Evolutionary conservation across 805 yeast species (phyloP).

Genomic region (Teunomyces tritomae): DNA sequence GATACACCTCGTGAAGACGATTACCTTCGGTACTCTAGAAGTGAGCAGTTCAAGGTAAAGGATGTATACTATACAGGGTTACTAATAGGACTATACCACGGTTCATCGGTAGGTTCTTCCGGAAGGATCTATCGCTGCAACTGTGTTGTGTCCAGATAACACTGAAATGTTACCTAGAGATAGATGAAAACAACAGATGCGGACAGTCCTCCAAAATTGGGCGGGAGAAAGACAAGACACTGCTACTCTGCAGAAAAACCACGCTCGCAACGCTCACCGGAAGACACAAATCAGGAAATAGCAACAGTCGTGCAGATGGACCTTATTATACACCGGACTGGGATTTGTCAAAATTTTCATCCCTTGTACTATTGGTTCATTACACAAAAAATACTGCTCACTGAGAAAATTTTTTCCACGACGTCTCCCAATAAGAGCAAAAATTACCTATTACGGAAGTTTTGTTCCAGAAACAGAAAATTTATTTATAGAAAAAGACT

Average conservation of each 20-base stretch:
- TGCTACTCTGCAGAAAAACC: neutral
- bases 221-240: neutral
- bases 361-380: neutral
- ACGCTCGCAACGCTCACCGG: neutral
- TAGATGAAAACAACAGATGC: neutral
- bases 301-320: neutral
- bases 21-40: neutral
- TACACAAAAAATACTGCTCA: neutral
- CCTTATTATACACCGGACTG: neutral
- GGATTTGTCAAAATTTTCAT: constrained; percentile 1
- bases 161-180: neutral
- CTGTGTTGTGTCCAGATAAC: too few relatives aligned
- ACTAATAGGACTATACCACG: neutral
- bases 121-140: neutral
- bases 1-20: neutral
- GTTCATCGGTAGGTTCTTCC: neutral
- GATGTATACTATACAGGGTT: neutral
- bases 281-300: neutral
- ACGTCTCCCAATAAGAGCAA: neutral
- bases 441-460: neutral
- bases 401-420: neutral
- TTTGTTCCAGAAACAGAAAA: neutral
- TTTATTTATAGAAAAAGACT: neutral
- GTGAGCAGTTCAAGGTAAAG: neutral
- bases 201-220: neutral